These are phyloP conservation scores for Hyaloperonospora arabidopsidis DNA, from an alignment of 352 stramenopile species.

Conservation along the genomic window DNA sequence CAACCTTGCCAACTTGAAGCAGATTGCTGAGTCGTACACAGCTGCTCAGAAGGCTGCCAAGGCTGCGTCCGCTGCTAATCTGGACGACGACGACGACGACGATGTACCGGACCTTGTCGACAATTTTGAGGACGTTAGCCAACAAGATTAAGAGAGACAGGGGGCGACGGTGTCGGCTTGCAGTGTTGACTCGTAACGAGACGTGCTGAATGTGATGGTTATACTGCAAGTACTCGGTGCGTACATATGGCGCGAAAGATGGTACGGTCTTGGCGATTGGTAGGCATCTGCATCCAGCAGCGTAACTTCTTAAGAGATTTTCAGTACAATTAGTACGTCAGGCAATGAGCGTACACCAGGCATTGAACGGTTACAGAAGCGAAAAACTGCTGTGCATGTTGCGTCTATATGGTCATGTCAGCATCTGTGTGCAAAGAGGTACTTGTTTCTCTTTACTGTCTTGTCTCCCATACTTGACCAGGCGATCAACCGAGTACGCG, in stretches of 20 bases:
- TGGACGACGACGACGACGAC: conserved; percentile 89
- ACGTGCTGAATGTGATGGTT: conserved; percentile 3
- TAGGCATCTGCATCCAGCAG: conserved; percentile 32
- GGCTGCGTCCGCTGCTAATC: conserved; percentile 43
- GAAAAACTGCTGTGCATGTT: conserved; percentile 13
- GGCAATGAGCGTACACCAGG: conserved; percentile 50
- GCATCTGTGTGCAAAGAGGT: not conserved
- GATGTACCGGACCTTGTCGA: conserved; percentile 97
- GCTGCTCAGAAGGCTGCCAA: conserved; percentile 72
- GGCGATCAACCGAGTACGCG: conserved; percentile 3
- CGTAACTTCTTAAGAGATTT: conserved; percentile 43
- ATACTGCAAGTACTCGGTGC: too few relatives aligned
- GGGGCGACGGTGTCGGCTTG: conserved; percentile 6
- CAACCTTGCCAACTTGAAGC: conserved; percentile 93
- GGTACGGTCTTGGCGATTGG: conserved; percentile 27
- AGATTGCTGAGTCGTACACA: conserved; percentile 88
- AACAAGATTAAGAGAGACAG: conserved; percentile 68
- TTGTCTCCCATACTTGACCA: not conserved
- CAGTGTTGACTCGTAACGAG: conserved; percentile 5
- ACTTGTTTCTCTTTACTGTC: conserved; percentile 2
- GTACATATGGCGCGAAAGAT: too few relatives aligned
- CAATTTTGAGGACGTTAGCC: conserved; percentile 96
- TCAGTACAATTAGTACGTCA: conserved; percentile 60
- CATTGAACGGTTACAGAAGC: conserved; percentile 29
- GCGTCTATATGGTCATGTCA: conserved; percentile 2